Conservation (phyloP, 805 yeast genomes). For the Saccharomycopsis microspora region DNA sequence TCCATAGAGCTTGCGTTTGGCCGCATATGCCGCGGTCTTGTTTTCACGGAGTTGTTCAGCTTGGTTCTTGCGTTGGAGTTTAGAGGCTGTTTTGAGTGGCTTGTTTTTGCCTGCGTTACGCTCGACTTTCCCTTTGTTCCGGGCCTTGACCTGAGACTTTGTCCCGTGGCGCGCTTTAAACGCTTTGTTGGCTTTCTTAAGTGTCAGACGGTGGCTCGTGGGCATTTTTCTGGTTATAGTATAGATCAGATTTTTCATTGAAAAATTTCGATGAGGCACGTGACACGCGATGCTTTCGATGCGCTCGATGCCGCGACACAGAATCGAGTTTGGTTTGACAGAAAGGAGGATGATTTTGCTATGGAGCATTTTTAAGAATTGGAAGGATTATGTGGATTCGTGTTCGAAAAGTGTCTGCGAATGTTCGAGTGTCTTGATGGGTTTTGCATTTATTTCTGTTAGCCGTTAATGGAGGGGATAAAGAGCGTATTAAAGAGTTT, state of each 20-base stretch:
- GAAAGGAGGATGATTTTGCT: neutral
- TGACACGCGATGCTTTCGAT: too few relatives aligned
- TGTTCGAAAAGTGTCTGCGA: neutral
- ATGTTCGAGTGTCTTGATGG: neutral
- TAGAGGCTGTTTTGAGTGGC: constrained; percentile 16
- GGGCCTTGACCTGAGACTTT: constrained; percentile 75
- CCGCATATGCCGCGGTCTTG: constrained; percentile 51
- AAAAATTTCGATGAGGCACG: neutral
- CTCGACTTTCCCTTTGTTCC: constrained; percentile 81
- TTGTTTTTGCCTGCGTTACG: constrained; percentile 26
- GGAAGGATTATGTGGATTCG: neutral
- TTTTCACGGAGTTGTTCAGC: constrained; percentile 66
- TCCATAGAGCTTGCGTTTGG: constrained; percentile 54
- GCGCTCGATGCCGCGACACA: too few relatives aligned
- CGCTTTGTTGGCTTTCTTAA: constrained; percentile 77
- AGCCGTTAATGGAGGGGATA: too few relatives aligned
- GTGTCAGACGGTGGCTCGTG: constrained; percentile 64
- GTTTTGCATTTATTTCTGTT: neutral
- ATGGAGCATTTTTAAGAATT: neutral
- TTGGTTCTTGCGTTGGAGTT: constrained; percentile 62
- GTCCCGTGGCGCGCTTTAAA: constrained; percentile 89
- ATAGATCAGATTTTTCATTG: neutral
- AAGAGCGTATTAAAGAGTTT: too few relatives aligned
- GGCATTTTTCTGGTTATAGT: neutral
- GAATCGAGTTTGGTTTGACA: neutral